Evolutionary conservation across 2,329 filamentous ascomycete genomes (phyloP), one percentile per base, ranked within the genome.

Genomic region (Ophiostoma ips): DNA sequence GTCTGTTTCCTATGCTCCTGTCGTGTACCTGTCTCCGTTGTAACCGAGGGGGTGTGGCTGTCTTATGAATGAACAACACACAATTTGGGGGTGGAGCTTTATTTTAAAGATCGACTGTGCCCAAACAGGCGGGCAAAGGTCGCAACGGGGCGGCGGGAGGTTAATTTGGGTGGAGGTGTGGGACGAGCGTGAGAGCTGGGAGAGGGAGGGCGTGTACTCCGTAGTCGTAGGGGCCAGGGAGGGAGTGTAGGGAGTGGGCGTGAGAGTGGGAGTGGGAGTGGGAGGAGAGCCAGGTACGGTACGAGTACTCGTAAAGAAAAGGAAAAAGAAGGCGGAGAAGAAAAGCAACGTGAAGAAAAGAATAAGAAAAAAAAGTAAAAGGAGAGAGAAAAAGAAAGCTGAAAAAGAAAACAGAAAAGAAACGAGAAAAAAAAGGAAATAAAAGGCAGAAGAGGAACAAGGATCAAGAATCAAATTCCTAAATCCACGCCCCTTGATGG

Each of bases 51-150:
- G 38, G 38, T 12, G 40, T 43, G 40, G 4, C 24, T 28, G 24
- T 28, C 24, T 28, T 43, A 16, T 45, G 21, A 43, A 43, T 18
- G 24, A n/a, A 33, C 43, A 45, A 34, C 43, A 45, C 43, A 45
- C 30, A 34, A 30, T 35, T 31, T 38, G 37, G 37, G 31, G 38
- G 37, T 52, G 37, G 48, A 43, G 37, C 30, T 49, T 45, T 31
- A 3, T 34, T 34, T 34, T 12, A 30, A n/a, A 30, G 49, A 51
- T 51, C 49, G 44, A 30, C 35, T 49, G 31, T 41, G 41, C 43
- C 51, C 51, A 52, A 49, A 44, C 28, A 46, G 53, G 51, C 51
- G 49, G 53, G 44, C 51, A 35, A 51, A 49, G 49, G 49, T 50
- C 40, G 53, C 51, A 50, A 21, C 38, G 28, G 37, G 30, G 40